phyloP scores from a whole-genome alignment of 306 rosid genomes.

The Castanospermum australe region DNA sequence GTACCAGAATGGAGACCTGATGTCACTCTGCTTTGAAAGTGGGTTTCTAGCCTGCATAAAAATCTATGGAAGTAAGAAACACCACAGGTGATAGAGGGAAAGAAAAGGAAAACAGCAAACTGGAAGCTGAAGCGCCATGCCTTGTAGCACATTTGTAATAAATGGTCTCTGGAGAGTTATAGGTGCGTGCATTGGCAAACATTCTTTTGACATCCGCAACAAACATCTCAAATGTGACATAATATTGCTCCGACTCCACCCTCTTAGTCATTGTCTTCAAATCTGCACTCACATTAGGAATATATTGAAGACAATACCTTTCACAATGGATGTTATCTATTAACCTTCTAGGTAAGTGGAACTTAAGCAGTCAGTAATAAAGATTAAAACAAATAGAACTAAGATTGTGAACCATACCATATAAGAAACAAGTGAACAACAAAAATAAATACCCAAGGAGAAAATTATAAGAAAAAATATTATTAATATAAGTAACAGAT shows the following conservation, averaged over 20 bases:
- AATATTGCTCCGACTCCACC: constrained; percentile 95
- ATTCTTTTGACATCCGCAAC: constrained; percentile 88
- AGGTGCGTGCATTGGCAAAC: constrained; percentile 87
- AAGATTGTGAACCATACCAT: neutral
- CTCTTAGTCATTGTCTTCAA: constrained; percentile 89
- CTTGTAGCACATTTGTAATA: constrained; percentile 87
- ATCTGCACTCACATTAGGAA: constrained; percentile 49
- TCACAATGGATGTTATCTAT: neutral
- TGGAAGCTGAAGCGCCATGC: constrained; percentile 29
- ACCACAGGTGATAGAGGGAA: neutral
- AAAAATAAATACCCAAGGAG: neutral
- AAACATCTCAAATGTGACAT: constrained; percentile 94
- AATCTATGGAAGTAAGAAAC: neutral
- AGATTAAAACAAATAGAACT: neutral
- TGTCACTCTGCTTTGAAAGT: constrained; percentile 79
- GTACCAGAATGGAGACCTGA: constrained; percentile 63
- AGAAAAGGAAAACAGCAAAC: neutral
- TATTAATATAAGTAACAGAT: neutral
- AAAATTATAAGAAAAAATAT: neutral
- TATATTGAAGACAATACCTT: neutral
- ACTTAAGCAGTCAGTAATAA: neutral
- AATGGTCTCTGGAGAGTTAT: constrained; percentile 91
- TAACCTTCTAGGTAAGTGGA: neutral
- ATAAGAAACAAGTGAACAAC: neutral
- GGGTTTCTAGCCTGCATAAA: constrained; percentile 65